A percentile compares a stretch with the other conserved stretches of the same genome.
Evolutionary conservation across 1,139 yeast species (phyloP).

Genomic region (Fermentozyma sake): DNA sequence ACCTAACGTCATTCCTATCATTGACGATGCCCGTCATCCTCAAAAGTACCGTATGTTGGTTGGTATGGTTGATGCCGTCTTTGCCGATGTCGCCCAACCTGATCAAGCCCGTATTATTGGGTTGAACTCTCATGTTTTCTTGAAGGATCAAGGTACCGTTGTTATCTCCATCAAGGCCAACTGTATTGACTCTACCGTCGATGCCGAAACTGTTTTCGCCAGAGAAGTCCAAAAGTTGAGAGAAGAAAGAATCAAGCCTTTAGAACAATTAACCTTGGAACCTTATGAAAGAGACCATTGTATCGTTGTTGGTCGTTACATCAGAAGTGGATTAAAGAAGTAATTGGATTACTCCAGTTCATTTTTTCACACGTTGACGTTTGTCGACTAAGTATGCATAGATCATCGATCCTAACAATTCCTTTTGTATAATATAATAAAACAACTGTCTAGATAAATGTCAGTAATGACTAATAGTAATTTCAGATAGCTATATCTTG

Average conservation of each 20-base stretch:
- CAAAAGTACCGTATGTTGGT: conserved; percentile 98
- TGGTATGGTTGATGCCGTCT: conserved; percentile 97
- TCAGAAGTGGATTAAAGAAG: conserved; percentile 78
- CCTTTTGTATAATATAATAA: too few relatives aligned
- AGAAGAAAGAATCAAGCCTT: conserved; percentile 97
- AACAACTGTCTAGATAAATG: too few relatives aligned
- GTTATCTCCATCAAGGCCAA: conserved; percentile 98
- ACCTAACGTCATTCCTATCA: conserved; percentile 97
- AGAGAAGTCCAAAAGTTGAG: conserved; percentile 98
- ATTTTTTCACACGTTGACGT: too few relatives aligned
- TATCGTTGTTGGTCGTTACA: conserved; percentile 94
- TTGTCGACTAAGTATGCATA: too few relatives aligned
- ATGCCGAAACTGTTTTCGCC: conserved; percentile 98
- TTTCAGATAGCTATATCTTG: too few relatives aligned
- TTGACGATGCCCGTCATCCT: conserved; percentile 99
- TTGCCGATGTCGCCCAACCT: conserved; percentile 99
- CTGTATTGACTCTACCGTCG: conserved; percentile 99
- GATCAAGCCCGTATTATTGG: conserved; percentile 99
- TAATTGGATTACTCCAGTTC: too few relatives aligned
- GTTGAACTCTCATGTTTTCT: conserved; percentile 93
- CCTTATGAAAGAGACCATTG: conserved; percentile 99
- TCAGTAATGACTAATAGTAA: too few relatives aligned
- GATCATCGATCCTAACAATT: too few relatives aligned
- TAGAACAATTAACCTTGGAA: conserved; percentile 97
- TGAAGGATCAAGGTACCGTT: conserved; percentile 97